phyloP scores from a whole-genome alignment of 2,329 filamentous ascomycete species.

The Fusarium phyllophilum region DNA sequence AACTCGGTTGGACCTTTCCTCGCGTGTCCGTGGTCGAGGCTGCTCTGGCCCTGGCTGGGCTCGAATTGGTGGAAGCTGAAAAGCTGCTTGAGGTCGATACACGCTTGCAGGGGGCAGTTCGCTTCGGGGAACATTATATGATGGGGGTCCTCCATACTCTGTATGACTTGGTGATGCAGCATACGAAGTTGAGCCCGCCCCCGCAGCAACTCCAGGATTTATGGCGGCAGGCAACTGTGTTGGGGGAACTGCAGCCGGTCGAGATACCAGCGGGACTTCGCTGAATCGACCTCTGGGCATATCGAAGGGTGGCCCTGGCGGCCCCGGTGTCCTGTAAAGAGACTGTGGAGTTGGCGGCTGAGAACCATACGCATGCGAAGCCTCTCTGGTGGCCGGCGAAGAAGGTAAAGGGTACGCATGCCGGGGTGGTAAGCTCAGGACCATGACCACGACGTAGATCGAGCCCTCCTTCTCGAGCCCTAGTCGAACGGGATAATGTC shows the following conservation, averaged over 20 bases:
- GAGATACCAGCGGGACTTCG: constrained; percentile 44
- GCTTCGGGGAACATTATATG: constrained; percentile 65
- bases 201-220: constrained; percentile 11
- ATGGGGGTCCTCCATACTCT: constrained; percentile 58
- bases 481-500: constrained; percentile 61
- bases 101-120: constrained; percentile 55
- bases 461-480: constrained; percentile 69
- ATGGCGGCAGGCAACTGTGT: constrained; percentile 50
- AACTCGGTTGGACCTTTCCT: constrained; percentile 64
- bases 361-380: constrained; percentile 55
- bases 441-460: constrained; percentile 69
- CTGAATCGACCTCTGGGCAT: constrained; percentile 54
- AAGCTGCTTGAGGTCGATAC: constrained; percentile 49
- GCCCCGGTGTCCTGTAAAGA: constrained; percentile 55
- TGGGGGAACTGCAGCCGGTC: constrained; percentile 40
- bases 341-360: constrained; percentile 45
- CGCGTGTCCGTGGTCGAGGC: constrained; percentile 46
- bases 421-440: constrained; percentile 53
- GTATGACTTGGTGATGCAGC: constrained; percentile 55
- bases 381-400: constrained; percentile 57
- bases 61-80: constrained; percentile 62
- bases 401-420: constrained; percentile 56
- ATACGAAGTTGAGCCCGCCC: constrained; percentile 49
- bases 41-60: constrained; percentile 51
- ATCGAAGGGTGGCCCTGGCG: constrained; percentile 60